phyloP scores from a whole-genome alignment of 805 yeast genomes.

The Suhomyces xylopsoci region DNA sequence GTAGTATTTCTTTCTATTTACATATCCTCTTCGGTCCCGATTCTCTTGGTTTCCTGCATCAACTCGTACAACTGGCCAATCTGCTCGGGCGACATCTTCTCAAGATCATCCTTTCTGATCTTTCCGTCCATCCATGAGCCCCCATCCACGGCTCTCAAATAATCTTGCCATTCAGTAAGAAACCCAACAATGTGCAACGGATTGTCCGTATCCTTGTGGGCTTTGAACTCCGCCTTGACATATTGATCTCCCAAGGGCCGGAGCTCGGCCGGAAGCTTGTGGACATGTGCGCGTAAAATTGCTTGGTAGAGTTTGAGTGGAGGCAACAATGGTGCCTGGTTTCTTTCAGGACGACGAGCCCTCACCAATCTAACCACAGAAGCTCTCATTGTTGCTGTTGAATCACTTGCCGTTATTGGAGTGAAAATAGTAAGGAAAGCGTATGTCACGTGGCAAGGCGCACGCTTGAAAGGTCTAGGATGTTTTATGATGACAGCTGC shows the following conservation, averaged over 20 bases:
- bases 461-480: too few relatives aligned
- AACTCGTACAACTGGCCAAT: conserved; percentile 74
- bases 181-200: conserved; percentile 95
- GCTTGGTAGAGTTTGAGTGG: conserved; percentile 77
- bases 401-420: neutral
- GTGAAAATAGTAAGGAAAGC: neutral
- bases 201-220: conserved; percentile 77
- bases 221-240: conserved; percentile 84
- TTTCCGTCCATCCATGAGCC: conserved; percentile 41
- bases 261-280: conserved; percentile 62
- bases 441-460: neutral
- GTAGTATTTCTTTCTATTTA: neutral
- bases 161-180: conserved; percentile 91
- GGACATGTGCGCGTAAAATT: conserved; percentile 74
- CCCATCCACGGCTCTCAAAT: conserved; percentile 54
- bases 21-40: conserved; percentile 13
- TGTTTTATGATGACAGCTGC: too few relatives aligned
- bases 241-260: conserved; percentile 85
- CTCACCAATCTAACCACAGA: conserved; percentile 33
- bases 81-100: conserved; percentile 89
- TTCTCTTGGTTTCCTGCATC: conserved; percentile 65
- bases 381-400: conserved; percentile 34
- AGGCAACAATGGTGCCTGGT: conserved; percentile 57
- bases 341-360: conserved; percentile 41
- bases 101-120: conserved; percentile 62